These are phyloP conservation scores for Lumnitzera littorea DNA, from an alignment of 345 rosid species.

Conservation along the genomic window DNA sequence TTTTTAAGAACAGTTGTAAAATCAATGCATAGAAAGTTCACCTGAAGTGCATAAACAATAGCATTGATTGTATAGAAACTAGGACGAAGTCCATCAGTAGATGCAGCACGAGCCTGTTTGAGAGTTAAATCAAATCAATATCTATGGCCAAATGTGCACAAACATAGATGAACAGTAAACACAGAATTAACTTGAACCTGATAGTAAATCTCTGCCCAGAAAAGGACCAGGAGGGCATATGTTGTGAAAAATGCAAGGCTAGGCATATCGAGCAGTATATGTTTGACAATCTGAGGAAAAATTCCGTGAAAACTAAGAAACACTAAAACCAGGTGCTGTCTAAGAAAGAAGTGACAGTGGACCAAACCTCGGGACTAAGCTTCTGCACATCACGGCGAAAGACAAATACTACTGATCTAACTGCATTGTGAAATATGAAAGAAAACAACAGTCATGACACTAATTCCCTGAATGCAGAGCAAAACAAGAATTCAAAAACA, in stretches of 20 bases:
- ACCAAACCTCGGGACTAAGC: constrained; percentile 49
- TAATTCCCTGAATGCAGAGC: not conserved
- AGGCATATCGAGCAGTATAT: constrained; percentile 73
- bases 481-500: constrained; percentile 5
- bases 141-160: constrained; percentile 1
- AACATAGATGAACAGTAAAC: not conserved
- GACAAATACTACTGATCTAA: constrained; percentile 57
- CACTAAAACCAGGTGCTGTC: not conserved
- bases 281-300: constrained; percentile 55
- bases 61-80: constrained; percentile 76
- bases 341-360: not conserved
- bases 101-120: constrained; percentile 72
- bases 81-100: constrained; percentile 82
- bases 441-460: not conserved
- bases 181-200: constrained; percentile 37
- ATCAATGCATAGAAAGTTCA: constrained; percentile 24
- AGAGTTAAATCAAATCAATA: constrained; percentile 7
- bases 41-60: constrained; percentile 72
- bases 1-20: too few relatives aligned
- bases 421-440: constrained; percentile 26
- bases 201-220: constrained; percentile 96
- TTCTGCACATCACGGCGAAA: constrained; percentile 60
- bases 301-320: not conserved
- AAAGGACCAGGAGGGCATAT: constrained; percentile 77
- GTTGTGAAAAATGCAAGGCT: constrained; percentile 93